Evolutionary conservation across 345 rosid genomes (phyloP).

Genomic region (Salix purpurea): DNA sequence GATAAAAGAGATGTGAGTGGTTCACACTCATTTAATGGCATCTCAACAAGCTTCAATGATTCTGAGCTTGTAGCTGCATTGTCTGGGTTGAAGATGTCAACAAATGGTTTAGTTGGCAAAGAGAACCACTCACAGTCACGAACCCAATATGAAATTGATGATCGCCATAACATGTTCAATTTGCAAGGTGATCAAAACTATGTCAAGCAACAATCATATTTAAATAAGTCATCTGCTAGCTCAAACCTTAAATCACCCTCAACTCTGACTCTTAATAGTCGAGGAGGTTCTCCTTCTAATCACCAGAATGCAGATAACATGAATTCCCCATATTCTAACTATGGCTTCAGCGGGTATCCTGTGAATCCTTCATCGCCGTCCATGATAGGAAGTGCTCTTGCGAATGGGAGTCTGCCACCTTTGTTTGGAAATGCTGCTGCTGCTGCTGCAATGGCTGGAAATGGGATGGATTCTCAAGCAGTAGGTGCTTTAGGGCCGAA

Average conservation of each 20-base stretch:
- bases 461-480: constrained; percentile 42
- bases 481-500: constrained; percentile 38
- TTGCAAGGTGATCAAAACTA: constrained; percentile 32
- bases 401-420: constrained; percentile 44
- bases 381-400: constrained; percentile 42
- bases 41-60: constrained; percentile 33
- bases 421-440: constrained; percentile 48
- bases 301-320: constrained; percentile 29
- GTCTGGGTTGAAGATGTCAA: constrained; percentile 53
- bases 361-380: constrained; percentile 45
- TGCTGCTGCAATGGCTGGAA: constrained; percentile 49
- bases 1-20: constrained; percentile 40
- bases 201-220: constrained; percentile 23
- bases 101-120: constrained; percentile 32
- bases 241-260: constrained; percentile 36
- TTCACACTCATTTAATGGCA: constrained; percentile 36
- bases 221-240: constrained; percentile 24
- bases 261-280: constrained; percentile 30
- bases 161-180: constrained; percentile 31
- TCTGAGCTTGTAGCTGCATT: constrained; percentile 49
- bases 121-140: constrained; percentile 32
- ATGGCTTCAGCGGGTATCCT: constrained; percentile 38
- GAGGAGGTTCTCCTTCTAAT: constrained; percentile 38
- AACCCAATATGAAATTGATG: constrained; percentile 32
- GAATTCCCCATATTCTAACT: constrained; percentile 41